Evolutionary conservation across 2,329 filamentous ascomycete species (phyloP), one percentile per base, ranked within the genome.

Genomic region (Trichoderma arundinaceum): DNA sequence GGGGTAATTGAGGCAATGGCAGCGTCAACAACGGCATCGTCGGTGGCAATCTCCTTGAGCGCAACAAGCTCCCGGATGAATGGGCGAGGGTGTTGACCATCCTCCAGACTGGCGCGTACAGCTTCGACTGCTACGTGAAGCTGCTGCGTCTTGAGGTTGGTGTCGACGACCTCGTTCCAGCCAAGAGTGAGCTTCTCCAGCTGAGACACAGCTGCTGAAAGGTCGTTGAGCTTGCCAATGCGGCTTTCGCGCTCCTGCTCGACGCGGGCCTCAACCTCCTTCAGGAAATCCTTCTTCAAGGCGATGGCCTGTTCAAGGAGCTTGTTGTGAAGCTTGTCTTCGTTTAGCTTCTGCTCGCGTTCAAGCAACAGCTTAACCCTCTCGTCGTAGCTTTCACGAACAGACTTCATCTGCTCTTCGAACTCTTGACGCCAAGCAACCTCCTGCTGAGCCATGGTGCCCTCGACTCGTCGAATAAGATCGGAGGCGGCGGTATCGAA

Each of bases 1-100:
- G 95, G 95, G 82, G 96, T 96, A 79, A 99, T 96, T 35, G 93
- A 96, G n/a, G 92, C 91, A 73, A 99, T 96, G 67, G 95, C 95
- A 4, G 94, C 94, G 72, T 92, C 90, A 67, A 99, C 92, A 6
- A 98, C 90, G 1, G 91, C 82, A 76, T 97, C 92, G 59, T 92
- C 90, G 35, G 86, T 85, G 4, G 92, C 92, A 71, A 97, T 92
- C 78, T 97, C 93, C 81, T 97, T 97, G 64, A 99, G 86, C 3
- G 95, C 95, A 19, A 96, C 92, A 13, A 99, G 88, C 81, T 99
- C 95, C 68, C 90, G 89, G 74, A 97, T 87, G 77, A 99, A 99
- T 4, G 95, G 95, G 48, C 88, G 86, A 19, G 94, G 91, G 72
- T 89, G 85, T 12, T 74, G 72, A 12, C 89, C 85, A 69, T 90